Evolutionary conservation across 2,329 filamentous ascomycete genomes (phyloP), one percentile per base, ranked within the genome.

Genomic region (Fusarium secorum): DNA sequence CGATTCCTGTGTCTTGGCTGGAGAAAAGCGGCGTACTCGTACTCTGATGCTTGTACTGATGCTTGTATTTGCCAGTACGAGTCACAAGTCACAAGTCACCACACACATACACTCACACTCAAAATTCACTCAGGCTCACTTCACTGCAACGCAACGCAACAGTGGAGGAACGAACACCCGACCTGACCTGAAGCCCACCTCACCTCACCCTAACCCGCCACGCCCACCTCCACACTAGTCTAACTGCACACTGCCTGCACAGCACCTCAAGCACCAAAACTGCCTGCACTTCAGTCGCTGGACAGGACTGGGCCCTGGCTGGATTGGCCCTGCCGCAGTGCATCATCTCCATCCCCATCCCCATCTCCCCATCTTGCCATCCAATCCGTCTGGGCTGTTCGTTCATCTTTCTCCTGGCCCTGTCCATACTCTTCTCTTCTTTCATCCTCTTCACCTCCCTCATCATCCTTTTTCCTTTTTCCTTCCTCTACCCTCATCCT

Each of bases 401-500:
- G 51, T 39, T 52, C 62, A 62, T 55, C 49, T 59, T 64, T 73
- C 64, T 72, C 62, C 60, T 67, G 56, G 68, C 70, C 69, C 64
- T 66, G 64, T 46, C 56, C 65, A 38, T 60, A 35, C 63, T 62
- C 55, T 64, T 56, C 55, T 71, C 64, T 66, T 71, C 54, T 66
- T 75, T 73, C 71, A 77, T 75, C 68, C 68, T 73, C 64, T 65
- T 68, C 69, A 66, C 65, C 52, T 74, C 61, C 71, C 68, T 61
- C 68, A 74, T 69, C 66, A 64, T 68, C 62, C 70, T 70, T 68
- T 56, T 68, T 66, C 64, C 60, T 66, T 71, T 53, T 62, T 57
- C 54, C 55, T 53, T 56, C 58, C 66, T 68, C 71, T 62, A 65
- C 56, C 66, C 65, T 62, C 75, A 65, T 64, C 68, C 70, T 67